phyloP scores from a whole-genome alignment of 2,329 filamentous ascomycete species.

The Phaeosphaeriaceae sp. region DNA sequence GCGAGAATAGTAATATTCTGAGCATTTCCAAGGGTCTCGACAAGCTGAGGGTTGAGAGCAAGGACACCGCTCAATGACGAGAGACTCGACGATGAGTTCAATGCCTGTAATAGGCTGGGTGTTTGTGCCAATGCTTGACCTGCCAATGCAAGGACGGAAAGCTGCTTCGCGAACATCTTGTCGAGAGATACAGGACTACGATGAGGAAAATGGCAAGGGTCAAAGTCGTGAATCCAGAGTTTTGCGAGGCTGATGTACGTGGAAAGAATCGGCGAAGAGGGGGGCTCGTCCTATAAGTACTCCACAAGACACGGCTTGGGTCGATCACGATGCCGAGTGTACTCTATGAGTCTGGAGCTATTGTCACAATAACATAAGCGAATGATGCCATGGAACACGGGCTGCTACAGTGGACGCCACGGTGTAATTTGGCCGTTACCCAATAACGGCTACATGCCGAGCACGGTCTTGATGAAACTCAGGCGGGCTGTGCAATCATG shows the following conservation, averaged over 20 bases:
- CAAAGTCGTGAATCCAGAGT: background rate
- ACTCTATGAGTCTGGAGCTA: background rate
- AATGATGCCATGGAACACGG: constrained; percentile 10
- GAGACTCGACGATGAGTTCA: constrained; percentile 30
- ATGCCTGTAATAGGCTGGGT: constrained; percentile 25
- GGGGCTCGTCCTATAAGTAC: constrained; percentile 27
- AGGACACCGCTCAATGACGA: constrained; percentile 48
- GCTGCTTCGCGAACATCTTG: constrained; percentile 50
- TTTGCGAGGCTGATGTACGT: constrained; percentile 4
- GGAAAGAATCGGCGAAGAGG: constrained; percentile 8
- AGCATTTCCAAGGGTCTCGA: constrained; percentile 47
- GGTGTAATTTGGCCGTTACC: constrained; percentile 9
- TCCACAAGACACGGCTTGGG: background rate
- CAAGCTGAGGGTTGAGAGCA: constrained; percentile 43
- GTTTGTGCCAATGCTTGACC: constrained; percentile 42
- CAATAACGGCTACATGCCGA: constrained; percentile 16
- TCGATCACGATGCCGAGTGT: background rate
- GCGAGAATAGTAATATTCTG: constrained; percentile 66
- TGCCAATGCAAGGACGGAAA: constrained; percentile 46
- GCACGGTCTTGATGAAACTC: constrained; percentile 13
- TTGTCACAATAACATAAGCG: constrained; percentile 19
- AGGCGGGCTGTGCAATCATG: constrained; percentile 20
- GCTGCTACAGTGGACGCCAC: constrained; percentile 12
- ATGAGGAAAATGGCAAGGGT: constrained; percentile 3
- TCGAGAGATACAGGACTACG: background rate